A percentile compares a stretch with the other conserved stretches of the same genome.
phyloP scores from a whole-genome alignment of 139 green algal genomes.

The Yamagishiella unicocca region DNA sequence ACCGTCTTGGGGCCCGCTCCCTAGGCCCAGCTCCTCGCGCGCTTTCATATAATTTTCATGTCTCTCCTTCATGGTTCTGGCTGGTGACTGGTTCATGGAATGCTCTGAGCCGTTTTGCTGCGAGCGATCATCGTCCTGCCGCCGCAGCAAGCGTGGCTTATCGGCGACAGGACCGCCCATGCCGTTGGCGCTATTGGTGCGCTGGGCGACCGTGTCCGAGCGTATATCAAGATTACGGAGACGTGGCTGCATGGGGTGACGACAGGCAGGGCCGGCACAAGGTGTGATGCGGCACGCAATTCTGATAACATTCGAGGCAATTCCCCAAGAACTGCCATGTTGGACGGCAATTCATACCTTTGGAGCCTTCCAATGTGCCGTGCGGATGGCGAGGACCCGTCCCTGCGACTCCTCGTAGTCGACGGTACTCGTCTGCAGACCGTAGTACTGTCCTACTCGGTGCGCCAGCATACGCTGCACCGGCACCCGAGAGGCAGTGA shows the following conservation, averaged over 20 bases:
- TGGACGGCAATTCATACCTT: slow-evolving; percentile 42
- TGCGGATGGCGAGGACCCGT: slow-evolving; percentile 56
- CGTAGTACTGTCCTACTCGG: slow-evolving; percentile 65
- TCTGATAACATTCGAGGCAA: too few species aligned
- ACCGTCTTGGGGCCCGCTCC: not conserved
- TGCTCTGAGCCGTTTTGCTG: not conserved
- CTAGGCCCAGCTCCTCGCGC: slow-evolving; percentile 40
- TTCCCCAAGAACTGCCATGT: too few species aligned
- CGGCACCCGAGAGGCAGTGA: not conserved
- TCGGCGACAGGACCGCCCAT: not conserved
- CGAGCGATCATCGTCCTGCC: slow-evolving; percentile 16
- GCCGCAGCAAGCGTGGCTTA: slow-evolving; percentile 38
- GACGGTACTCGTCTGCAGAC: slow-evolving; percentile 64
- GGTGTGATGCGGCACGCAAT: too few species aligned
- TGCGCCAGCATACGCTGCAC: slow-evolving; percentile 69
- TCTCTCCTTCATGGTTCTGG: slow-evolving; percentile 42
- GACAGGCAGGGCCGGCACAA: too few species aligned
- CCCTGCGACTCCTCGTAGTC: slow-evolving; percentile 57
- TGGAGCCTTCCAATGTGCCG: not conserved
- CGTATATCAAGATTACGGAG: slow-evolving; percentile 27
- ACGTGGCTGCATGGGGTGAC: not conserved
- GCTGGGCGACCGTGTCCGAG: slow-evolving; percentile 12
- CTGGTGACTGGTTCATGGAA: slow-evolving; percentile 17
- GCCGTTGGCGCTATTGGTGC: not conserved
- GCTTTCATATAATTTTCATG: slow-evolving; percentile 48